Evolutionary conservation across 73 alveolate species (phyloP).

Genomic region (Durusdinium trenchii): DNA sequence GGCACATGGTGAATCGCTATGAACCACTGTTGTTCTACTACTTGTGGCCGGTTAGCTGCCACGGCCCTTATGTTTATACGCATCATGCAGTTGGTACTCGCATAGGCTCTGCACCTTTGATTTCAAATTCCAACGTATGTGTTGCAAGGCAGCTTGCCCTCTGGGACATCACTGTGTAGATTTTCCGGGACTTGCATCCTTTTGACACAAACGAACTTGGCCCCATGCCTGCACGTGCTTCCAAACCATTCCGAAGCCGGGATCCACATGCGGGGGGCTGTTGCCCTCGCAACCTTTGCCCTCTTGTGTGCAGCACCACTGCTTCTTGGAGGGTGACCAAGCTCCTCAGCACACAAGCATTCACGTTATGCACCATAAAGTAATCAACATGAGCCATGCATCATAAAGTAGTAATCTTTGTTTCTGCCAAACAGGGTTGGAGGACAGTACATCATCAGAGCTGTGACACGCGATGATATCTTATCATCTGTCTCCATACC

Average conservation of each 20-base stretch:
- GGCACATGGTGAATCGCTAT: background rate
- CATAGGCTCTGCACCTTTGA: no score
- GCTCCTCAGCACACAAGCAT: constrained; percentile 31
- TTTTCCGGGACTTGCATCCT: no score
- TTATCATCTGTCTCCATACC: background rate
- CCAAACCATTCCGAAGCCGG: constrained; percentile 95
- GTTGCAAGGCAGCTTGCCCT: no score
- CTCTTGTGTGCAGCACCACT: constrained; percentile 80
- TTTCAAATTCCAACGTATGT: no score
- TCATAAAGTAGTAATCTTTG: no score
- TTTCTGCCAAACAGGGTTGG: background rate
- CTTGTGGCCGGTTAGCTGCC: no score
- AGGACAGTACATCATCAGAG: background rate
- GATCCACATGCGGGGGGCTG: constrained; percentile 53
- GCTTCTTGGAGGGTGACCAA: constrained; percentile 53
- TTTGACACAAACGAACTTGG: background rate
- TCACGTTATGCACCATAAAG: no score
- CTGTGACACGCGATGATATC: background rate
- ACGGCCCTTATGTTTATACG: no score
- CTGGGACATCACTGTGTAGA: no score
- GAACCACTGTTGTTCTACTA: no score
- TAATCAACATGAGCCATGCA: no score
- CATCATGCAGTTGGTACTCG: no score
- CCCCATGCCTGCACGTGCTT: constrained; percentile 46
- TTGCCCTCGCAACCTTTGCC: constrained; percentile 85